phyloP scores from a whole-genome alignment of 441 rosid species.

The Viola pubescens region DNA sequence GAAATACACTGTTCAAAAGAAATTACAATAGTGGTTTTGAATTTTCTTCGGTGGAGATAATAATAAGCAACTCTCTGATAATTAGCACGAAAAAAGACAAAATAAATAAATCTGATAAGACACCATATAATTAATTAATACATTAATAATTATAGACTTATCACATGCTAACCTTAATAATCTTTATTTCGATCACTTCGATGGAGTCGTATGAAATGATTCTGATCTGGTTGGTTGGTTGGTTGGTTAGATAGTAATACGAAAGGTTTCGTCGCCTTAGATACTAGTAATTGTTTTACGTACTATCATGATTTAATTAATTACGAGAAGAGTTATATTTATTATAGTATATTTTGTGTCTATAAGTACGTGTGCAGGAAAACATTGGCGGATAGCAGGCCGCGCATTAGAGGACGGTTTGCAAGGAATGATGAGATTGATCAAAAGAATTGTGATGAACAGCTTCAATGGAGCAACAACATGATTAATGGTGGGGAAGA shows the following conservation, averaged over 20 bases:
- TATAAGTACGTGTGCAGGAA: slow-evolving; percentile 85
- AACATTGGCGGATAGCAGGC: slow-evolving; percentile 90
- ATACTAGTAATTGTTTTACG: too few relatives aligned
- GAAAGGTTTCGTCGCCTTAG: too few relatives aligned
- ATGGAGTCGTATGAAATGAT: too few relatives aligned
- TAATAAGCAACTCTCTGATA: not conserved
- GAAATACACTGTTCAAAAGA: slow-evolving; percentile 9
- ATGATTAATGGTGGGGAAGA: slow-evolving; percentile 34
- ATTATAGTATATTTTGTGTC: not conserved
- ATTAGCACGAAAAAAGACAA: not conserved
- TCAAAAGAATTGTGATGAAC: slow-evolving; percentile 52
- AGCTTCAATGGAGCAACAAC: slow-evolving; percentile 36
- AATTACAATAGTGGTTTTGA: slow-evolving; percentile 5
- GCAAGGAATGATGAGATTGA: slow-evolving; percentile 72
- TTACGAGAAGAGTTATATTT: too few relatives aligned
- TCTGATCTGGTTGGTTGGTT: too few relatives aligned
- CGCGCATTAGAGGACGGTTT: slow-evolving; percentile 85
- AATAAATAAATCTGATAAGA: too few relatives aligned
- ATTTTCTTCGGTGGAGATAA: not conserved
- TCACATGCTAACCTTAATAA: too few relatives aligned
- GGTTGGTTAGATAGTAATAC: too few relatives aligned
- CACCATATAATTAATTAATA: too few relatives aligned
- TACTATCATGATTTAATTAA: too few relatives aligned
- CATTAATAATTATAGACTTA: too few relatives aligned
- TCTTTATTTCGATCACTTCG: too few relatives aligned